Evolutionary conservation across 1,284 basidiomycete species (phyloP).

Genomic region (Heterobasidion annosum): DNA sequence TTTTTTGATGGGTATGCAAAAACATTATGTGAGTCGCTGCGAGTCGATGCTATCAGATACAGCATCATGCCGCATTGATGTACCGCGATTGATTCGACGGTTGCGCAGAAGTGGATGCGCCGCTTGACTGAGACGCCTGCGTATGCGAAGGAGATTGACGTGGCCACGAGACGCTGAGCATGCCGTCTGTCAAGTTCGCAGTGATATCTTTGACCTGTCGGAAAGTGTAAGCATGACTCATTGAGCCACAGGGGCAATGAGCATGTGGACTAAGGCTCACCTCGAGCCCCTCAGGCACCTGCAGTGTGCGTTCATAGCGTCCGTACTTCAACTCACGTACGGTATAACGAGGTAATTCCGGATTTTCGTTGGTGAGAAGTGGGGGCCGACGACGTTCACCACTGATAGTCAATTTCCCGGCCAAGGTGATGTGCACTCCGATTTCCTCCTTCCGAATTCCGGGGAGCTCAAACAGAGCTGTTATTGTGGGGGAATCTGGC

Average conservation of each 20-base stretch:
- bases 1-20: too few species aligned
- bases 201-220: constrained; percentile 12
- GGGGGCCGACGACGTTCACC: constrained; percentile 31
- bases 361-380: constrained; percentile 5
- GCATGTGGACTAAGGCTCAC: constrained; percentile 22
- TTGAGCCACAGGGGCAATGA: background rate
- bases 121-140: background rate
- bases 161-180: constrained; percentile 44
- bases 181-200: constrained; percentile 31
- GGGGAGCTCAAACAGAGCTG: constrained; percentile 46
- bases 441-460: constrained; percentile 43
- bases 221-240: constrained; percentile 2
- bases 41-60: too few species aligned
- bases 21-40: too few species aligned
- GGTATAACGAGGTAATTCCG: constrained; percentile 14
- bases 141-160: constrained; percentile 11
- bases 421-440: constrained; percentile 28
- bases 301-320: constrained; percentile 34
- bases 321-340: constrained; percentile 45
- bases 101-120: background rate
- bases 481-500: constrained; percentile 26
- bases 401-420: constrained; percentile 31
- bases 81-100: background rate
- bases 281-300: constrained; percentile 36
- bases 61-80: too few species aligned